Percentiles rank a stretch among this genome's conserved stretches.
These are phyloP conservation scores for Arthroderma sp. DNA, from an alignment of 2,329 filamentous ascomycete species.

Conservation along the genomic window DNA sequence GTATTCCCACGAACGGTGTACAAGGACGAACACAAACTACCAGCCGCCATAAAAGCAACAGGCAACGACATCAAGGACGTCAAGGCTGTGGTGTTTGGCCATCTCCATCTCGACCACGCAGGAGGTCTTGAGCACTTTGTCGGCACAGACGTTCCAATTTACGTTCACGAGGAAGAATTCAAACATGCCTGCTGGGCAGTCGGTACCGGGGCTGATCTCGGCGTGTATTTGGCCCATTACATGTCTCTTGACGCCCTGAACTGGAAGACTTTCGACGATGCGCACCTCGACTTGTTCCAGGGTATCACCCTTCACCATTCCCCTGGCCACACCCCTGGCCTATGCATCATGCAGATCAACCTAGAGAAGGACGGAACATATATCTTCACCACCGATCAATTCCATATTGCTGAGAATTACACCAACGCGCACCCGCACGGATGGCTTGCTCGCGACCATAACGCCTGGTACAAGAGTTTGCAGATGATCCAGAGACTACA, in stretches of 20 bases:
- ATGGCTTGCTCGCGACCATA: conserved; percentile 25
- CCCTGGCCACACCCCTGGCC: conserved; percentile 26
- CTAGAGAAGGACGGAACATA: conserved; percentile 24
- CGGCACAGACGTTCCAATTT: conserved; percentile 32
- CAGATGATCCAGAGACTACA: conserved; percentile 23
- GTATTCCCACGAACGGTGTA: conserved; percentile 28
- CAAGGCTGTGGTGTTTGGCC: conserved; percentile 35
- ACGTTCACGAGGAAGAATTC: conserved; percentile 37
- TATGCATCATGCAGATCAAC: conserved; percentile 26
- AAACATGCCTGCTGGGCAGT: conserved; percentile 34
- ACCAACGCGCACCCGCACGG: conserved; percentile 23
- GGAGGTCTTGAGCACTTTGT: conserved; percentile 36
- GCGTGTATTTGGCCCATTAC: conserved; percentile 28
- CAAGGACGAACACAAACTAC: conserved; percentile 21
- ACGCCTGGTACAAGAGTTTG: conserved; percentile 23
- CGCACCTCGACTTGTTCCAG: conserved; percentile 26
- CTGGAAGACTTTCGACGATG: conserved; percentile 32
- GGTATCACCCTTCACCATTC: conserved; percentile 27
- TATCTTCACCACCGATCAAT: conserved; percentile 31
- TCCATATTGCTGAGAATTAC: conserved; percentile 29
- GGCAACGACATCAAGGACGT: conserved; percentile 36
- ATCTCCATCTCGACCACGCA: conserved; percentile 37
- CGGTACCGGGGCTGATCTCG: conserved; percentile 29
- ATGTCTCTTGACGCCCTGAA: conserved; percentile 26
- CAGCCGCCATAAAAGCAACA: conserved; percentile 22